These are phyloP conservation scores for Pseudoturritis turrita DNA, from an alignment of 345 rosid genomes.

Conservation along the genomic window DNA sequence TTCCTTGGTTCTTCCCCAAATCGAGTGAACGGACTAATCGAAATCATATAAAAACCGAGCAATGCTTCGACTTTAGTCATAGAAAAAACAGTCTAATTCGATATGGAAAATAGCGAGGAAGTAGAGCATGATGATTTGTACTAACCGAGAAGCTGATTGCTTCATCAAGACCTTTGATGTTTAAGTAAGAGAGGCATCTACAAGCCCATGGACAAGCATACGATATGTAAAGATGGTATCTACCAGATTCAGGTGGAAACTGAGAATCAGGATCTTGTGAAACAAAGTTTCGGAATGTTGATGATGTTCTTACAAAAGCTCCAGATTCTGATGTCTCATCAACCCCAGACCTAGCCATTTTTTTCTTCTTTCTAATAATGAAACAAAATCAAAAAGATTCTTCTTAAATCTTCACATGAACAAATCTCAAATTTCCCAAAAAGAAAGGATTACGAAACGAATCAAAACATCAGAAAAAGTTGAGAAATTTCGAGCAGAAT, in stretches of 20 bases:
- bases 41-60: background rate
- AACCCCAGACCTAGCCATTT: conserved; percentile 74
- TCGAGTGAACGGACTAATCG: conserved; percentile 62
- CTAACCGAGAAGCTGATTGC: conserved; percentile 74
- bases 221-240: conserved; percentile 88
- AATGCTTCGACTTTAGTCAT: background rate
- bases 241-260: conserved; percentile 72
- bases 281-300: conserved; percentile 71
- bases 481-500: too few relatives aligned
- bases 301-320: conserved; percentile 71
- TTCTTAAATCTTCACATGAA: background rate
- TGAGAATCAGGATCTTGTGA: conserved; percentile 53
- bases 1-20: conserved; percentile 84
- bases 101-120: background rate
- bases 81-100: background rate
- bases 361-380: background rate
- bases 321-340: conserved; percentile 80
- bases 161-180: conserved; percentile 76
- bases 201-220: conserved; percentile 99
- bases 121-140: background rate
- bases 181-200: conserved; percentile 78
- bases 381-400: background rate
- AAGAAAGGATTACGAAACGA: background rate
- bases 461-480: background rate
- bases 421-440: background rate